Evolutionary conservation across 345 rosid species (phyloP).

Genomic region (Arabis alpina): DNA sequence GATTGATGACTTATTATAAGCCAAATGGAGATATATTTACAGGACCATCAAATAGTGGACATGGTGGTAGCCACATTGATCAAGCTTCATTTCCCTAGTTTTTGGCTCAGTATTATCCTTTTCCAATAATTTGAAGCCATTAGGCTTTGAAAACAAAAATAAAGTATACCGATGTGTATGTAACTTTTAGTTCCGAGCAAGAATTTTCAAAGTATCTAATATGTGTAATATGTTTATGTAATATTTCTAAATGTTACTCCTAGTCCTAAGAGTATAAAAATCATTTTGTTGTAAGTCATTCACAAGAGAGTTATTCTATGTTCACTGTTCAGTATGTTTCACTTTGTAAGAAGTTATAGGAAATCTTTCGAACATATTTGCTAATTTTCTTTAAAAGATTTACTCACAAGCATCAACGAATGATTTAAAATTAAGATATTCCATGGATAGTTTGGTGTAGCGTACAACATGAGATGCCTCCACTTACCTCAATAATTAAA

Average conservation of each 20-base stretch:
- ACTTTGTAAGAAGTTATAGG: no score
- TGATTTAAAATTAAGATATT: no score
- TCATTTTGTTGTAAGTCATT: no score
- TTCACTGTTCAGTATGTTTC: no score
- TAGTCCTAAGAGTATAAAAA: no score
- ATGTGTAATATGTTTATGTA: not conserved
- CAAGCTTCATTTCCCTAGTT: conserved; percentile 11
- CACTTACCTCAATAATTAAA: conserved; percentile 3
- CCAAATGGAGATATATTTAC: conserved; percentile 12
- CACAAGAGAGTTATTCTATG: no score
- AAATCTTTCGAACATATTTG: no score
- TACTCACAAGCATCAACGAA: no score
- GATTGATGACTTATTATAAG: not conserved
- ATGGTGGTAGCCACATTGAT: conserved; percentile 22
- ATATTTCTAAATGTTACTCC: no score
- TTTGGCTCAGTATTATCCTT: not conserved
- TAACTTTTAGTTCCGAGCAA: not conserved
- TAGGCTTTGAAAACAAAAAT: not conserved
- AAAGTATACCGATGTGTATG: not conserved
- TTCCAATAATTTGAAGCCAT: not conserved
- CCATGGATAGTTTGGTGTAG: not conserved
- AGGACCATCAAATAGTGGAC: conserved; percentile 26
- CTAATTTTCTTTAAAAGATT: no score
- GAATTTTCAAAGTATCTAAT: not conserved
- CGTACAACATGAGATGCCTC: conserved; percentile 16